Conservation (phyloP, 257 asterid species). For the Ballota nigra region DNA sequence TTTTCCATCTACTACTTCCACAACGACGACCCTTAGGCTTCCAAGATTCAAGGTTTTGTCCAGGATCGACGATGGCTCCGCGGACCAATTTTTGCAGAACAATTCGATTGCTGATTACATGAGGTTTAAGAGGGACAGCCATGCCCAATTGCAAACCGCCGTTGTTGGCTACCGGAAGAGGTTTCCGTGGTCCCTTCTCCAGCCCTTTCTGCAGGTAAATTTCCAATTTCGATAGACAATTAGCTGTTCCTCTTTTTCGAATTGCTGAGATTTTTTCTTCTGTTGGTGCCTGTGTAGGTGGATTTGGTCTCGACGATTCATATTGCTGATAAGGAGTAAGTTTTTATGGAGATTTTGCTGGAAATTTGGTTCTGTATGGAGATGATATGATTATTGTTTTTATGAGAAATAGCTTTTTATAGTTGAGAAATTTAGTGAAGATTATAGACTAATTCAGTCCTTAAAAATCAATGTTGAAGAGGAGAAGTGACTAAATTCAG, state of each 20-base stretch:
- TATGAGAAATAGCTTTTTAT: too few species aligned
- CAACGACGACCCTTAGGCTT: slow-evolving; percentile 23
- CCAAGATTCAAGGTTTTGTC: slow-evolving; percentile 35
- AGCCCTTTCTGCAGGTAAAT: slow-evolving; percentile 76
- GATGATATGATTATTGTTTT: too few species aligned
- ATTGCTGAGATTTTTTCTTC: slow-evolving; percentile 7
- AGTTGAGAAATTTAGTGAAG: slow-evolving; percentile 7
- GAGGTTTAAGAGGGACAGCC: slow-evolving; percentile 58
- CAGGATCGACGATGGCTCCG: slow-evolving; percentile 43
- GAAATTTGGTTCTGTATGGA: not conserved
- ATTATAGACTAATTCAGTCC: not conserved
- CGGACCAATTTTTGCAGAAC: slow-evolving; percentile 58
- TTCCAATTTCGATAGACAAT: not conserved
- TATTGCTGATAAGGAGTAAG: slow-evolving; percentile 97
- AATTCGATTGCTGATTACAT: slow-evolving; percentile 93
- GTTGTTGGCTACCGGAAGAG: slow-evolving; percentile 78
- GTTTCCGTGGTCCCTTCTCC: slow-evolving; percentile 92
- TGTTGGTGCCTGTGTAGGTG: slow-evolving; percentile 48
- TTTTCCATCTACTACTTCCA: slow-evolving; percentile 41
- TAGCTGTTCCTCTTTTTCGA: not conserved
- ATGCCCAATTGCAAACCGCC: slow-evolving; percentile 87
- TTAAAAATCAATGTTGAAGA: not conserved
- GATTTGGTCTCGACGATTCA: slow-evolving; percentile 97
- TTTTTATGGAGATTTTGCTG: too few species aligned
- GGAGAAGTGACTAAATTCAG: not conserved